Conservation (phyloP, 208 protist species). For the Naegleria lovaniensis region DNA sequence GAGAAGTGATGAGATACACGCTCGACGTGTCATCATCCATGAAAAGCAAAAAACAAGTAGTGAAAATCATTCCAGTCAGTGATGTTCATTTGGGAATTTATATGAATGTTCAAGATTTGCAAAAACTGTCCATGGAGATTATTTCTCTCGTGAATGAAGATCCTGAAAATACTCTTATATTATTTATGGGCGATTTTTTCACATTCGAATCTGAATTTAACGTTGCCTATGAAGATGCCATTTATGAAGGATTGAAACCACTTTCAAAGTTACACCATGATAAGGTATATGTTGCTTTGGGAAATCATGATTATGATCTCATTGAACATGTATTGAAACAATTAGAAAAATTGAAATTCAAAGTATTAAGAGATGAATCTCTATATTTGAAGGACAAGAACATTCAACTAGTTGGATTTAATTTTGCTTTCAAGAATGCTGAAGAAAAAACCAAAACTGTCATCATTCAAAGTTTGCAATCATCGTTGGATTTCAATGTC, state of each 20-base stretch:
- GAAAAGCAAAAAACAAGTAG: not conserved
- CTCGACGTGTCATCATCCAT: not conserved
- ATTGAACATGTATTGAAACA: not conserved
- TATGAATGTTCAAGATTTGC: not conserved
- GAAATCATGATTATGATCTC: constrained; percentile 20
- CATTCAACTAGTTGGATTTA: not conserved
- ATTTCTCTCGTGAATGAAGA: not conserved
- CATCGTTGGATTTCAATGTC: not conserved
- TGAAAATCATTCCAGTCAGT: not conserved
- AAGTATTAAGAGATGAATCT: not conserved
- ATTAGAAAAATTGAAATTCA: not conserved
- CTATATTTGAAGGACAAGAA: not conserved
- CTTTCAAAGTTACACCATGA: not conserved
- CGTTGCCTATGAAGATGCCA: not conserved
- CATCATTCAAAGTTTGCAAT: not conserved
- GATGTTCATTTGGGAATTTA: not conserved
- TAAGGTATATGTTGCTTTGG: not conserved
- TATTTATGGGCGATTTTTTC: not conserved
- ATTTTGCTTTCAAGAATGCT: not conserved
- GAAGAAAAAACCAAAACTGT: not conserved
- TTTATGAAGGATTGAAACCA: constrained; percentile 3
- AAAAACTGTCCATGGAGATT: not conserved
- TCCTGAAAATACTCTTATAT: not conserved
- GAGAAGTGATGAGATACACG: not conserved
- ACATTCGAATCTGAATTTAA: not conserved